Evolutionary conservation across 768 basidiomycete genomes (phyloP), one percentile per base, ranked within the genome.

Genomic region (Mrakia gelida): DNA sequence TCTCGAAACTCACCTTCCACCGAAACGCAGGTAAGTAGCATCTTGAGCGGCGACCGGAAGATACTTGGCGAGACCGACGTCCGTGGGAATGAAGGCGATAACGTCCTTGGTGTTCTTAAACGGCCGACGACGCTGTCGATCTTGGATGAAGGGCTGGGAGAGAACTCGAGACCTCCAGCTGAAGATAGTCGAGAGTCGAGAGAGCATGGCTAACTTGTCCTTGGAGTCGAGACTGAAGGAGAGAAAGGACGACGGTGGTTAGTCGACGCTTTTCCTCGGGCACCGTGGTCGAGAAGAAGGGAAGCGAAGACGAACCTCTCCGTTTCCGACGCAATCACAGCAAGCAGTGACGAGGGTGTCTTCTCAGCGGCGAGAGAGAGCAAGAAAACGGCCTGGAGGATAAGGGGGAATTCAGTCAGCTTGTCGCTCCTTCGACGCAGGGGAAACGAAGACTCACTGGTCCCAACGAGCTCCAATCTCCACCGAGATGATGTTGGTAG

Each of bases 281-380:
- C 18, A 5, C 49, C 1, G 38, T 7, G 67, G 45, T n/a, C 41
- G 23, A 38, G 59, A 7, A 7, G 56, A 56, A n/a, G 54, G 8
- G 10, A 13, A 70, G 5, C 43, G 10, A 45, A 21, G 79, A n/a
- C 80, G 38, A 38, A 90, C 90, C 88, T 90, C 49, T 86, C 86
- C 59, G 91, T 80, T 76, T 91, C 89, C 70, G 87, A 83, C 80
- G 89, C 87, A 30, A 92, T 87, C 32, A 87, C 80, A 3, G 86
- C 84, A 13, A 87, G 79, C 54, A 90, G 84, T n/a, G 88, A 87
- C 49, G 85, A 76, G 0, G 89, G 86, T 0, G 84, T 84, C 84
- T 88, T 91, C 82, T 92, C 92, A 0, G 90, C 90, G 80, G 88
- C 90, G 82, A 91, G 90, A 90, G 91, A 92, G 34, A 89, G 78